Evolutionary conservation across 306 rosid genomes (phyloP), one percentile per base, ranked within the genome.

Genomic region (Mimosa pudica): DNA sequence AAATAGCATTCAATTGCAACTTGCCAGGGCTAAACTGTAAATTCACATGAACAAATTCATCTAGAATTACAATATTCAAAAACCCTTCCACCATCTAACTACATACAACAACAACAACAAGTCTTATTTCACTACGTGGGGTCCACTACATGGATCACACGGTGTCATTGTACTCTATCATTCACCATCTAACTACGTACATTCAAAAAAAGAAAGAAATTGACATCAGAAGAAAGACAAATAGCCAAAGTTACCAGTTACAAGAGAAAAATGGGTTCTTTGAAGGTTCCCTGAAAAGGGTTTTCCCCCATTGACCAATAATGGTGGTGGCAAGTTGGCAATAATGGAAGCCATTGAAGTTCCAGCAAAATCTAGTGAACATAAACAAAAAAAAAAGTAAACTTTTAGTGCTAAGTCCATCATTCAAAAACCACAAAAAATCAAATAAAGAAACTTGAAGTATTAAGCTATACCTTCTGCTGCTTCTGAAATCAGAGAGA

Each of bases 311-410:
- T 55, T 84, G 67, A 65, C 42, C 84, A 85, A 68, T 60, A 90
- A 81, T 71, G 84, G 83, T 4, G 92, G 92, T 45, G 83, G 81
- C 84, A 88, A 79, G 79, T 61, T 85, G 46, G 85, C 82, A 77
- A 79, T 52, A 44, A 86, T 79, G 71, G 92, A 88, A 77, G 92
- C 90, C 94, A 88, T 90, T 70, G 9, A 71, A 73, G 49, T 8
- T 47, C 55, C 17, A 70, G 62, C 66, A 74, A 6, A 54, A 13
- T 66, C 32, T 41, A 58, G 49, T 17, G 70, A 63, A 54, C 52
- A 41, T 45, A 32, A 63, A 71, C 1, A 32, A 10, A 13, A 54
- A 13, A 54, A 36, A 57, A 11, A 12, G 41, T 62, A 62, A 32
- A 11, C 11, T 80, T 51, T 18, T 36, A 68, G 66, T 62, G 47